Percentiles rank a stretch among this genome's conserved stretches.
Evolutionary conservation across 2,329 filamentous ascomycete species (phyloP).

Genomic region (Orbilia brochopaga): DNA sequence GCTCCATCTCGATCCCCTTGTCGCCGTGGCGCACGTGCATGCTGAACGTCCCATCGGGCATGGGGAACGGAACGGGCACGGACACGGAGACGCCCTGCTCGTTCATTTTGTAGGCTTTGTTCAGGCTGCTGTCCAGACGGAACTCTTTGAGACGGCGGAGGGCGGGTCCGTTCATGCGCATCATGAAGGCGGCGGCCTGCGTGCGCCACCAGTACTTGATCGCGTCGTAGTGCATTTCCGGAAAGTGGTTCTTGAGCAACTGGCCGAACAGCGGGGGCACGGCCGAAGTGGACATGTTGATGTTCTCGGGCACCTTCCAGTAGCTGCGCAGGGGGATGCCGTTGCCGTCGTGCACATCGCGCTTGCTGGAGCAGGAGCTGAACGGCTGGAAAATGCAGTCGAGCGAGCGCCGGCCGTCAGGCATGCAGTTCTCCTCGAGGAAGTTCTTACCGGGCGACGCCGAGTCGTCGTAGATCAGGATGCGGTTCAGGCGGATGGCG

Average conservation of each 20-base stretch:
- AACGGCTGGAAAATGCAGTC: slow-evolving; percentile 53
- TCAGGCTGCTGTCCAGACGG: slow-evolving; percentile 34
- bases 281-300: slow-evolving; percentile 39
- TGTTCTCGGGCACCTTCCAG: slow-evolving; percentile 26
- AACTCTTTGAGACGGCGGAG: slow-evolving; percentile 46
- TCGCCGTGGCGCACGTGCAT: slow-evolving; percentile 53
- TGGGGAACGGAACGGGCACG: slow-evolving; percentile 44
- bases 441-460: slow-evolving; percentile 51
- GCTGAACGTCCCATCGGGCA: slow-evolving; percentile 52
- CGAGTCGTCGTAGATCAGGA: slow-evolving; percentile 50
- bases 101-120: slow-evolving; percentile 33
- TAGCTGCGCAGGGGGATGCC: slow-evolving; percentile 26
- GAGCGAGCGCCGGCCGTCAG: slow-evolving; percentile 46
- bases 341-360: slow-evolving; percentile 21
- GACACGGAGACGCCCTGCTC: slow-evolving; percentile 12
- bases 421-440: slow-evolving; percentile 31
- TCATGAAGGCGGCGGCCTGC: slow-evolving; percentile 52
- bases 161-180: slow-evolving; percentile 51
- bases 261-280: slow-evolving; percentile 50
- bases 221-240: slow-evolving; percentile 52
- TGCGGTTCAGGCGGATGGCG: slow-evolving; percentile 51
- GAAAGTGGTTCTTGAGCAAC: slow-evolving; percentile 44
- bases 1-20: slow-evolving; percentile 52
- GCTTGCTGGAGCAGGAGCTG: slow-evolving; percentile 47
- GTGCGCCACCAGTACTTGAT: slow-evolving; percentile 54